Evolutionary conservation across 441 rosid genomes (phyloP), one percentile per base, ranked within the genome.

Genomic region (Hura crepitans): DNA sequence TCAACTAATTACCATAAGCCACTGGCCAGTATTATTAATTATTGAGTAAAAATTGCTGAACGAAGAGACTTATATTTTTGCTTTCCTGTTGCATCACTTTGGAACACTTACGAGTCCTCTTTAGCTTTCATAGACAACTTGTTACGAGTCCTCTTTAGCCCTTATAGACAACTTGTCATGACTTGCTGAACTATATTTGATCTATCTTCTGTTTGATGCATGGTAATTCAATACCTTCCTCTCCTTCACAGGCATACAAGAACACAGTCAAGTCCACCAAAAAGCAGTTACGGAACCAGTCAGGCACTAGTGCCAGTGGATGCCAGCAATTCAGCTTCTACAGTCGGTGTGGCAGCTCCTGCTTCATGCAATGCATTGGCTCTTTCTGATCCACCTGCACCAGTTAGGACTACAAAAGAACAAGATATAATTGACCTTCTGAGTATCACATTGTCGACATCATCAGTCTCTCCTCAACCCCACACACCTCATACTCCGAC

Each of bases 401-500:
- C 93, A 22, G 87, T 83, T 53, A 89, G 69, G 83, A 87, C 84
- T 61, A 72, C 86, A 33, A 88, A 87, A 79, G 99, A 93, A 76
- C 97, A 88, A 80, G 94, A 96, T 79, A 83, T 96, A 76, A 93
- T 96, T 58, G 97, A 96, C 69, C 80, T 96, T 66, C 80, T 93
- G 80, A 91, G 94, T 63, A 69, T 89, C 65, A 78, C 96, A 35
- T 81, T 96, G 72, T 75, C 89, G 17, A 73, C 85, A 22, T 72
- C 85, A 10, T 74, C 85, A 35, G 74, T 90, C 73, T 80, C 93
- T 4, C 76, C 65, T 39, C 66, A 69, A 10, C 62, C 84, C 0
- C 63, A 75, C 56, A 54, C 79, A 12, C 81, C 85, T 51, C 70
- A n/a, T n/a, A n/a, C 80, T 55, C 81, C 81, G 46, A 30, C 71